These are phyloP conservation scores for Aspergillus pseudonomiae DNA, from an alignment of 2,329 filamentous ascomycete genomes.

Conservation along the genomic window DNA sequence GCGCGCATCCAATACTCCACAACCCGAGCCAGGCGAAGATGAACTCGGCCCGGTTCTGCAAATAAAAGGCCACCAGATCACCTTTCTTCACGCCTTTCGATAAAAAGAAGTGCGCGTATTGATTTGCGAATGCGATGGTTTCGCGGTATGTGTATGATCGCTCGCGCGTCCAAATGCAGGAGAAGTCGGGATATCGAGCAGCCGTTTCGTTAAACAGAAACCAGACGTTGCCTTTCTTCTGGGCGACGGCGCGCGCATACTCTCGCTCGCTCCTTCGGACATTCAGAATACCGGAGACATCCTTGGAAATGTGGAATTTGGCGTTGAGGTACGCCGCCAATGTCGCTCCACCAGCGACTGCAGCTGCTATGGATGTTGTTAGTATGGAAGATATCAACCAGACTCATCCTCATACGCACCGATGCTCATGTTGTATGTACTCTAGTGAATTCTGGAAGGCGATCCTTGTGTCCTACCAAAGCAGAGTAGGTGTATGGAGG, in stretches of 20 bases:
- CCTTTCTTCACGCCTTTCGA: conserved; percentile 60
- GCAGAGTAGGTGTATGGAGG: not conserved
- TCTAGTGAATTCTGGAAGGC: not conserved
- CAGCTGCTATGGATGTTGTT: conserved; percentile 18
- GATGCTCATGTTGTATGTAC: conserved; percentile 1
- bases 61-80: conserved; percentile 67
- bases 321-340: conserved; percentile 55
- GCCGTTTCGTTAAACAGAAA: conserved; percentile 66
- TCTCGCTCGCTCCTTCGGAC: conserved; percentile 48
- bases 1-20: conserved; percentile 67
- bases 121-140: conserved; percentile 58
- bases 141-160: conserved; percentile 63
- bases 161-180: conserved; percentile 69
- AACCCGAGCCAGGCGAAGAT: conserved; percentile 67
- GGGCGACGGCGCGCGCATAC: conserved; percentile 51
- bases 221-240: conserved; percentile 63
- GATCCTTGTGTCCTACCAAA: not conserved
- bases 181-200: conserved; percentile 54
- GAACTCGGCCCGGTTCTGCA: conserved; percentile 70
- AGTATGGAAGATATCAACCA: not conserved
- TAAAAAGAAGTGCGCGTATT: conserved; percentile 66
- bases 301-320: conserved; percentile 68
- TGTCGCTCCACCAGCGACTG: conserved; percentile 30
- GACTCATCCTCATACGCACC: not conserved
- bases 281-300: conserved; percentile 55